phyloP scores from a whole-genome alignment of 441 rosid genomes.

The Cnidoscolus chayamansa region DNA sequence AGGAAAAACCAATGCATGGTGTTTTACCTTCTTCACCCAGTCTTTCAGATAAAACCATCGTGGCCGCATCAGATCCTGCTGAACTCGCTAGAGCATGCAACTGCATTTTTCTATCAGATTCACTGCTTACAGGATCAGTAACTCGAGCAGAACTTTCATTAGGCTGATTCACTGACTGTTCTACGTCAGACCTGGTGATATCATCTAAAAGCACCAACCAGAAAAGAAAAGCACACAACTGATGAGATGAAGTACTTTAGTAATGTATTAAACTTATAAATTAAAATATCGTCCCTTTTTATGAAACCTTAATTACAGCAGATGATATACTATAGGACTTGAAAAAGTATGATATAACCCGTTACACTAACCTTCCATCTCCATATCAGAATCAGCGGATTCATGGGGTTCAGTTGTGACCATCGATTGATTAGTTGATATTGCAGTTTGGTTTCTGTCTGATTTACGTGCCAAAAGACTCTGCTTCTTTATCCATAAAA shows the following conservation, averaged over 20 bases:
- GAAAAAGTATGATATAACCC: not conserved
- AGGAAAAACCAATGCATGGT: not conserved
- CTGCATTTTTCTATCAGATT: slow-evolving; percentile 26
- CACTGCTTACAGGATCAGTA: slow-evolving; percentile 13
- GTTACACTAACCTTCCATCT: slow-evolving; percentile 72
- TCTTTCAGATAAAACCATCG: slow-evolving; percentile 14
- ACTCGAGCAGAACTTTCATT: slow-evolving; percentile 21
- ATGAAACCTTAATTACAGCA: no score
- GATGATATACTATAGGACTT: not conserved
- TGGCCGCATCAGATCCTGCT: slow-evolving; percentile 26
- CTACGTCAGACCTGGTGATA: slow-evolving; percentile 51
- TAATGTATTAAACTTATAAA: not conserved
- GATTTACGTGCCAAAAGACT: slow-evolving; percentile 15
- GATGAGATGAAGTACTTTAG: slow-evolving; percentile 10
- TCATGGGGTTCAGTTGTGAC: slow-evolving; percentile 27
- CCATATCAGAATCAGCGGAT: slow-evolving; percentile 67
- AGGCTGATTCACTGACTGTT: slow-evolving; percentile 26
- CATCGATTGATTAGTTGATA: slow-evolving; percentile 17
- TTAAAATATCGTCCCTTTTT: not conserved
- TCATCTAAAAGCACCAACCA: slow-evolving; percentile 50
- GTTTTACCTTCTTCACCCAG: slow-evolving; percentile 32
- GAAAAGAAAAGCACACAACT: no score
- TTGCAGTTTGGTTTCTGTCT: slow-evolving; percentile 19
- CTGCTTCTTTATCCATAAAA: slow-evolving; percentile 38
- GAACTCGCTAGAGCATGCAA: slow-evolving; percentile 15